Conservation (phyloP, 2,329 filamentous ascomycete species). For the Epicoccum sorghinum region DNA sequence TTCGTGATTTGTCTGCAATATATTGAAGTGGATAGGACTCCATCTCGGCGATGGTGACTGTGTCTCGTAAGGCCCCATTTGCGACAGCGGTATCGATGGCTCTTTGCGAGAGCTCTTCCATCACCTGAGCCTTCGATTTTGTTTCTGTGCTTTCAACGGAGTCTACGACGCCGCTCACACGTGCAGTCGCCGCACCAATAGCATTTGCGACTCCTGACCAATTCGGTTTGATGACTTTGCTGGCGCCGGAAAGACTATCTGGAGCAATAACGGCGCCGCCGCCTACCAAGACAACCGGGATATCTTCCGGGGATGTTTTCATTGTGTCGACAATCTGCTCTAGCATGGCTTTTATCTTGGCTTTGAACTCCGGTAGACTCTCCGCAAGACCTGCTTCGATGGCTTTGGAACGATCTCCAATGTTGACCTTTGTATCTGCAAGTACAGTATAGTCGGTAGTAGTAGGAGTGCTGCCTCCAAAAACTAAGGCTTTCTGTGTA, state of each 20-base stretch:
- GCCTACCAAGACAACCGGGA: slow-evolving; percentile 67
- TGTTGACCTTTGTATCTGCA: neutral
- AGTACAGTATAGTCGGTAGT: neutral
- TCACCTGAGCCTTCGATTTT: slow-evolving; percentile 40
- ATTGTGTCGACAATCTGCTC: slow-evolving; percentile 65
- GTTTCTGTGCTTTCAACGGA: slow-evolving; percentile 43
- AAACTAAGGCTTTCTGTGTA: neutral
- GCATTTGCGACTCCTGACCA: slow-evolving; percentile 68
- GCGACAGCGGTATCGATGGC: neutral
- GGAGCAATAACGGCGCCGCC: slow-evolving; percentile 67
- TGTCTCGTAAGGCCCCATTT: no score
- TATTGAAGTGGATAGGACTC: no score
- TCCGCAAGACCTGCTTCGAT: slow-evolving; percentile 34
- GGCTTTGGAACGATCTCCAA: slow-evolving; percentile 34
- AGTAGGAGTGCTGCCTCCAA: neutral
- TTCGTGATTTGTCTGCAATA: no score
- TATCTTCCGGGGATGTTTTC: slow-evolving; percentile 64
- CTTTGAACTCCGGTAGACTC: slow-evolving; percentile 40
- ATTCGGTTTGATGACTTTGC: slow-evolving; percentile 60
- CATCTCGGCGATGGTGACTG: no score
- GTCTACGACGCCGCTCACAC: slow-evolving; percentile 57
- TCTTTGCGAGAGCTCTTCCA: slow-evolving; percentile 8
- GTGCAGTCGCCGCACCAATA: slow-evolving; percentile 67
- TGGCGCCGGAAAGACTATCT: slow-evolving; percentile 60
- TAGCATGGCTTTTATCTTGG: slow-evolving; percentile 56